These are phyloP conservation scores for Limonium bicolor DNA, from an alignment of 148 eudicot species.

Conservation along the genomic window DNA sequence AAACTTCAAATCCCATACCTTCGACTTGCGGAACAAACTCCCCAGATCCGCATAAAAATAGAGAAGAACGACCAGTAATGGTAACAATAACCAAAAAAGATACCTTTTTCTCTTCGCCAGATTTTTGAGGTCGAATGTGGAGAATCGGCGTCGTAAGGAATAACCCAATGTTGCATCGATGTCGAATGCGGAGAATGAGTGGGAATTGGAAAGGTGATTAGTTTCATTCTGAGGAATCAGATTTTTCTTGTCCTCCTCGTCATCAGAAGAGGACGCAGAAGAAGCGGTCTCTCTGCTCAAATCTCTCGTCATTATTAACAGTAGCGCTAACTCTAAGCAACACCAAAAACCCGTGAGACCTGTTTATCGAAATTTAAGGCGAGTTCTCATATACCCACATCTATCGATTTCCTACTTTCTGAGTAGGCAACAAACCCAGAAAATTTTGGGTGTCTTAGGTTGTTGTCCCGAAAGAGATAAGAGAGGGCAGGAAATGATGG, in stretches of 20 bases:
- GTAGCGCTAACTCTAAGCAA: too few species aligned
- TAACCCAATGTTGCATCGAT: slow-evolving; percentile 16
- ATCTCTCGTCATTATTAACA: slow-evolving; percentile 11
- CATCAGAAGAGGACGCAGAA: slow-evolving; percentile 37
- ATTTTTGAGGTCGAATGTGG: not conserved
- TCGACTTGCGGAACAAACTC: slow-evolving; percentile 13
- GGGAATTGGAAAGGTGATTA: slow-evolving; percentile 3
- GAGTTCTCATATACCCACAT: too few species aligned
- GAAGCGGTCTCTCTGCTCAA: slow-evolving; percentile 12
- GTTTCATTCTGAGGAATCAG: slow-evolving; percentile 24
- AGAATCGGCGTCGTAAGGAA: slow-evolving; percentile 3
- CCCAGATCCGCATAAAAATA: slow-evolving; percentile 32
- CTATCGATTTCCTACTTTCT: too few species aligned
- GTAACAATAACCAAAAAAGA: slow-evolving; percentile 24
- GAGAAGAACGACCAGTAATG: slow-evolving; percentile 24
- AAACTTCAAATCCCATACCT: slow-evolving; percentile 2
- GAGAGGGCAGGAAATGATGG: too few species aligned
- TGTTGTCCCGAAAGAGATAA: too few species aligned
- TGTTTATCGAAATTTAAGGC: too few species aligned
- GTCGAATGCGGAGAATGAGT: slow-evolving; percentile 18
- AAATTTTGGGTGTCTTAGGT: too few species aligned
- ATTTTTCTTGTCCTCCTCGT: slow-evolving; percentile 27
- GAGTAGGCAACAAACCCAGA: too few species aligned
- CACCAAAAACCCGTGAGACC: too few species aligned
- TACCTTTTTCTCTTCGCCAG: slow-evolving; percentile 26